phyloP scores from a whole-genome alignment of 345 rosid species.

The Gossypium australe region DNA sequence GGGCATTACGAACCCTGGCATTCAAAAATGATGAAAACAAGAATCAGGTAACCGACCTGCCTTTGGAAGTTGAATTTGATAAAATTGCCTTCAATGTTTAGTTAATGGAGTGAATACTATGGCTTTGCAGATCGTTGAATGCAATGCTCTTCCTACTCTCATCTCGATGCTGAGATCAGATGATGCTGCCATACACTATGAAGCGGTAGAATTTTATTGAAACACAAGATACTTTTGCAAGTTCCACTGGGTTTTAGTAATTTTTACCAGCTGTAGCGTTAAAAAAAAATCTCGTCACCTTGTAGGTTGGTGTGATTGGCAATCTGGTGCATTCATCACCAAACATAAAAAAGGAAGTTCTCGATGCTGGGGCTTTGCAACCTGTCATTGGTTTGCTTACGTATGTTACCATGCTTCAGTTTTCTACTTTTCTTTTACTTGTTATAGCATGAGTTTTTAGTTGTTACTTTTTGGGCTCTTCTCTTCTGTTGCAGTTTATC shows the following conservation, averaged over 20 bases:
- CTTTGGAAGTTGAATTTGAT: conserved; percentile 16
- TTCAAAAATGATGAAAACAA: conserved; percentile 94
- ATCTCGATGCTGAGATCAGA: conserved; percentile 92
- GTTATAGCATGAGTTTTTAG: not conserved
- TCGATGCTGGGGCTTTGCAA: conserved; percentile 91
- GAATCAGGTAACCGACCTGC: conserved; percentile 53
- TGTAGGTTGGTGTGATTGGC: conserved; percentile 87
- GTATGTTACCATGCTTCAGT: conserved; percentile 35
- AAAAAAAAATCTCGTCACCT: not conserved
- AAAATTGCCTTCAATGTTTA: conserved; percentile 8
- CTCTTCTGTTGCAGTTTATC: not conserved
- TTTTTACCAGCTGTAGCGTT: conserved; percentile 5
- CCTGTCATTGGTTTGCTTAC: conserved; percentile 91
- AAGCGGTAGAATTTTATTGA: conserved; percentile 59
- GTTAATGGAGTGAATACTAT: conserved; percentile 12
- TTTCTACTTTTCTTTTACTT: not conserved
- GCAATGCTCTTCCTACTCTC: conserved; percentile 92
- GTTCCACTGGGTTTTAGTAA: conserved; percentile 3
- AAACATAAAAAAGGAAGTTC: conserved; percentile 87
- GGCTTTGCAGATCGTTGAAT: conserved; percentile 76
- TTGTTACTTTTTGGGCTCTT: not conserved
- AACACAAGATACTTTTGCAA: not conserved
- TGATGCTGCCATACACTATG: conserved; percentile 96
- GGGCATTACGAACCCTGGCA: conserved; percentile 91
- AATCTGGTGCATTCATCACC: conserved; percentile 97